Evolutionary conservation across 495 filamentous ascomycete species (phyloP).

Genomic region (Trypethelium eluteriae): DNA sequence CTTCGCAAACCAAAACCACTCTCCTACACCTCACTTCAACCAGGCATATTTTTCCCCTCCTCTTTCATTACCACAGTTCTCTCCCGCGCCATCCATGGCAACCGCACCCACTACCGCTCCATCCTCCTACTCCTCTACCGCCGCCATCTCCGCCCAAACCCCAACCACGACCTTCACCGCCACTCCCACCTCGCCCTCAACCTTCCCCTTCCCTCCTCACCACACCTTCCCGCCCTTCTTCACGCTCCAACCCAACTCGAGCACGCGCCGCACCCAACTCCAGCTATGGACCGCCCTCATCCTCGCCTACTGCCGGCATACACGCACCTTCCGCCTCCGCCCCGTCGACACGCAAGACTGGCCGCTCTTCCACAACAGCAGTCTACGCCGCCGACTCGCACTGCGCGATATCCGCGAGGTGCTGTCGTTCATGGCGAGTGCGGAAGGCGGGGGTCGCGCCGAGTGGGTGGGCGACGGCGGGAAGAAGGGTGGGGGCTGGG

Average conservation of each 20-base stretch:
- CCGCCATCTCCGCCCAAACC: background rate
- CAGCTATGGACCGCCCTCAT: slow-evolving; percentile 79
- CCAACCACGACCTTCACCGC: background rate
- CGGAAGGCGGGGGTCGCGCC: slow-evolving; percentile 55
- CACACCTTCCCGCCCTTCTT: slow-evolving; percentile 69
- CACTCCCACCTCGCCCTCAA: background rate
- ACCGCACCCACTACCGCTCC: background rate
- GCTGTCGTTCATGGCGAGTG: slow-evolving; percentile 62
- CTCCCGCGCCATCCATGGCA: background rate
- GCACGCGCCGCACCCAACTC: slow-evolving; percentile 69
- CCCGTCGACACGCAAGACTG: slow-evolving; percentile 48
- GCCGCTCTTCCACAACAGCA: slow-evolving; percentile 52
- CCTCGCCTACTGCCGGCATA: slow-evolving; percentile 70
- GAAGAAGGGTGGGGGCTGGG: slow-evolving; percentile 23
- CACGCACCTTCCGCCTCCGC: slow-evolving; percentile 63
- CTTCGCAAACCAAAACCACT: too few relatives aligned
- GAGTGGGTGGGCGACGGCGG: slow-evolving; percentile 52
- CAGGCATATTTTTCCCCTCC: too few relatives aligned
- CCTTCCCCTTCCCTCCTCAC: slow-evolving; percentile 32
- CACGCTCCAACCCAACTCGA: slow-evolving; percentile 68
- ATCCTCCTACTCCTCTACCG: background rate
- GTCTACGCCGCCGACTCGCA: slow-evolving; percentile 48
- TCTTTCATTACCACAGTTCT: too few relatives aligned
- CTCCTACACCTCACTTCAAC: too few relatives aligned
- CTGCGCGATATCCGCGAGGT: slow-evolving; percentile 58